phyloP scores from a whole-genome alignment of 352 stramenopile genomes.

The Chrysophaeum taylorii region DNA sequence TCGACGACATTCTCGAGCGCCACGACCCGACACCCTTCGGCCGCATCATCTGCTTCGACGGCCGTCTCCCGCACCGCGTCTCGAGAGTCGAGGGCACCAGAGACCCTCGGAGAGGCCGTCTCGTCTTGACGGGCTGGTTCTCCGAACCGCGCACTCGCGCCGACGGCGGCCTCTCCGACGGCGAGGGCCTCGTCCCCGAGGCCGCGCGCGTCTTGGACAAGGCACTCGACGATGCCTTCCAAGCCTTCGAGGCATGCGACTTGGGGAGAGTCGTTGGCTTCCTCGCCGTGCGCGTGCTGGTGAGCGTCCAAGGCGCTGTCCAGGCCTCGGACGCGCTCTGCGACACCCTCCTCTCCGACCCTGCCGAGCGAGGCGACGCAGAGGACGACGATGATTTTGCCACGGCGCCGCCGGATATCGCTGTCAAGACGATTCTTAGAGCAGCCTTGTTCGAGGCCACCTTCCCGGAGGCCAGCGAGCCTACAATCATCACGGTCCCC shows the following conservation, averaged over 20 bases:
- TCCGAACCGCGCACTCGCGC: constrained; percentile 22
- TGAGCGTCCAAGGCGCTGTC: not conserved
- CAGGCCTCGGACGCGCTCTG: constrained; percentile 19
- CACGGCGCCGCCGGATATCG: not conserved
- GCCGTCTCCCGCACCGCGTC: constrained; percentile 28
- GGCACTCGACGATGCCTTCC: constrained; percentile 15
- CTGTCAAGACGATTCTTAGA: not conserved
- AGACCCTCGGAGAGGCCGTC: constrained; percentile 16
- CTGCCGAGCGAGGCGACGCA: constrained; percentile 12
- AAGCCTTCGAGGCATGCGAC: constrained; percentile 22
- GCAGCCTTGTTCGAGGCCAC: not conserved
- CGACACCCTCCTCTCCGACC: constrained; percentile 29
- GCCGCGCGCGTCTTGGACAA: not conserved
- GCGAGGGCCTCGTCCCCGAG: constrained; percentile 8
- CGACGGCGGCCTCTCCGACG: constrained; percentile 22
- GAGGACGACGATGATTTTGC: not conserved
- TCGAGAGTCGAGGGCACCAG: constrained; percentile 20
- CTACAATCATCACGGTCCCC: not conserved
- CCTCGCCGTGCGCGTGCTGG: constrained; percentile 18
- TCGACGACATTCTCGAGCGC: constrained; percentile 23
- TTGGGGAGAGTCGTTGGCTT: constrained; percentile 29
- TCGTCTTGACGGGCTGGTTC: constrained; percentile 35
- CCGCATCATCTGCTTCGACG: constrained; percentile 30
- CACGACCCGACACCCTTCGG: constrained; percentile 23
- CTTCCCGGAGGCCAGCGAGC: not conserved